Percentiles rank a stretch among this genome's conserved stretches.
Conservation (phyloP, 2,329 filamentous ascomycete genomes). For the Talaromyces verruculosus region DNA sequence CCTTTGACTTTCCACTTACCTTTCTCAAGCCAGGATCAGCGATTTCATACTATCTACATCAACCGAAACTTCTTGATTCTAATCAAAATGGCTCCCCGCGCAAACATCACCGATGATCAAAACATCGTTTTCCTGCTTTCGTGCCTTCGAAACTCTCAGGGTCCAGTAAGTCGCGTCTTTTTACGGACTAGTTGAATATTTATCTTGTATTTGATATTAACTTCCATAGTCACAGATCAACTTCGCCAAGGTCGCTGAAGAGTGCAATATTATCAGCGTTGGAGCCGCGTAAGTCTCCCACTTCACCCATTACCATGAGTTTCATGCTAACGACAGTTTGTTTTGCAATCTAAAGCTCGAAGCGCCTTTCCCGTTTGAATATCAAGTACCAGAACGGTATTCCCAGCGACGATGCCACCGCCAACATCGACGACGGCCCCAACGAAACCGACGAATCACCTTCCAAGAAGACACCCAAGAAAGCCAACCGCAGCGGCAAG, state of each 20-base stretch:
- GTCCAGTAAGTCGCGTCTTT: background rate
- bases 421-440: background rate
- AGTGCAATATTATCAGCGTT: conserved; percentile 14
- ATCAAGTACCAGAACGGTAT: background rate
- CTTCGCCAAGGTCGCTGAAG: conserved; percentile 9
- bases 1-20: background rate
- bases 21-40: background rate
- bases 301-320: background rate
- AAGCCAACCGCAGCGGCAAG: conserved; percentile 9
- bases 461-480: background rate
- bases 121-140: conserved; percentile 19
- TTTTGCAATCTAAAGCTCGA: background rate
- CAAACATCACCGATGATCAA: conserved; percentile 8
- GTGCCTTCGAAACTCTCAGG: conserved; percentile 13
- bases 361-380: conserved; percentile 17
- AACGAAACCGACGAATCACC: background rate
- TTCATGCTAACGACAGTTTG: background rate
- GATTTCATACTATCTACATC: background rate
- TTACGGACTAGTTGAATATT: too few relatives aligned
- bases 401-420: background rate
- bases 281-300: conserved; percentile 17
- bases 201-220: background rate
- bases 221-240: conserved; percentile 2
- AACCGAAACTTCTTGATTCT: background rate
- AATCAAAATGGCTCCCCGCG: conserved; percentile 11